Evolutionary conservation across 176 grass and related monocot genomes (phyloP).

Genomic region (Eragrostis curvula): DNA sequence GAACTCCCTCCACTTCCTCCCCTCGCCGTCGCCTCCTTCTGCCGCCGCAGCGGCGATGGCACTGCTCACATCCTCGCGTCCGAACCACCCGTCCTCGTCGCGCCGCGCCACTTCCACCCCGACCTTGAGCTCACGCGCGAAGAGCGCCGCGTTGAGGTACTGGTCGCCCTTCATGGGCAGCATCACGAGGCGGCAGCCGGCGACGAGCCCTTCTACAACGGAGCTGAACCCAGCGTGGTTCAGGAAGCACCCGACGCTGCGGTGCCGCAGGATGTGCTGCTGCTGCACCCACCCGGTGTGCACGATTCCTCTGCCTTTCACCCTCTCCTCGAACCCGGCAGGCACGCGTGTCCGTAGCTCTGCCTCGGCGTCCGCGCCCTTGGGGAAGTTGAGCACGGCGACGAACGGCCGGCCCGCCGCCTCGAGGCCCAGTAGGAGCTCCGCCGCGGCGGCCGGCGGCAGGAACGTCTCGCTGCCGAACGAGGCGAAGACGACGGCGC

Average conservation of each 20-base stretch:
- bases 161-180: slow-evolving; percentile 56
- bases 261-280: slow-evolving; percentile 57
- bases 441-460: too few species aligned
- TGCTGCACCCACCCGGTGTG: slow-evolving; percentile 55
- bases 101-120: slow-evolving; percentile 49
- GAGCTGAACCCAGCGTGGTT: slow-evolving; percentile 59
- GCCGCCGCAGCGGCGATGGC: slow-evolving; percentile 33
- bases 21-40: background rate
- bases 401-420: too few species aligned
- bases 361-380: too few species aligned
- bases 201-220: slow-evolving; percentile 40
- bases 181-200: slow-evolving; percentile 46
- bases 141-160: slow-evolving; percentile 41
- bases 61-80: background rate
- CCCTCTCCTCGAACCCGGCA: slow-evolving; percentile 24
- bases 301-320: slow-evolving; percentile 27
- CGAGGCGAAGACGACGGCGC: too few species aligned
- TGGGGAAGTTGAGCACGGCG: too few species aligned
- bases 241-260: slow-evolving; percentile 47
- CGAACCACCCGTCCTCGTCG: slow-evolving; percentile 41
- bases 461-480: too few species aligned
- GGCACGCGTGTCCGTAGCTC: too few species aligned
- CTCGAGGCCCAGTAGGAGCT: too few species aligned
- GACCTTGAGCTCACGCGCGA: slow-evolving; percentile 38
- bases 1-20: slow-evolving; percentile 44